These are phyloP conservation scores for Lactifluus hygrophoroides DNA, from an alignment of 768 basidiomycete species.

Conservation along the genomic window DNA sequence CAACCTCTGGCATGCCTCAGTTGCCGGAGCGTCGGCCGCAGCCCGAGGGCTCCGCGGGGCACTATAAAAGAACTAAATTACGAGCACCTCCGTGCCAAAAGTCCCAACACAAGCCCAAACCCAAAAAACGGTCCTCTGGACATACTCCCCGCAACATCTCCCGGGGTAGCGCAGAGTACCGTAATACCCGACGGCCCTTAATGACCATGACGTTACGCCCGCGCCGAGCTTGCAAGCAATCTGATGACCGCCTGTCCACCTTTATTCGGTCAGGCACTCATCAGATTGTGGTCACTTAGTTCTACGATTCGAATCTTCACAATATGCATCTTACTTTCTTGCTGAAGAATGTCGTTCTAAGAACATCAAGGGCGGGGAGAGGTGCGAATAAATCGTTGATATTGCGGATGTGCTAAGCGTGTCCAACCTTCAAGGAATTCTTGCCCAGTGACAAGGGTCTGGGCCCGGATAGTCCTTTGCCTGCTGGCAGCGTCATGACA, in stretches of 20 bases:
- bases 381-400: not conserved
- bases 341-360: too few species aligned
- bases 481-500: not conserved
- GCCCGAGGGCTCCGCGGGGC: not conserved
- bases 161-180: not conserved
- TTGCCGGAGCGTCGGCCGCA: not conserved
- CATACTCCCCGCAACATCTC: not conserved
- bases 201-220: not conserved
- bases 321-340: not conserved
- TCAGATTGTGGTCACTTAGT: not conserved
- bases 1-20: constrained; percentile 13
- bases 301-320: not conserved
- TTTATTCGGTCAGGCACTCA: not conserved
- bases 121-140: not conserved
- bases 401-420: not conserved
- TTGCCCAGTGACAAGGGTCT: not conserved
- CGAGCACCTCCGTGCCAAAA: not conserved
- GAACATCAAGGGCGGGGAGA: too few species aligned
- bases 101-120: not conserved
- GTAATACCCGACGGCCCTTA: not conserved
- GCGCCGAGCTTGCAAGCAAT: not conserved
- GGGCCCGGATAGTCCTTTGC: not conserved
- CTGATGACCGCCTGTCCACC: not conserved
- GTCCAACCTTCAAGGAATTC: not conserved
- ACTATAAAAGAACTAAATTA: not conserved